phyloP scores from a whole-genome alignment of 768 basidiomycete species.

The Boletus subcaerulescens region DNA sequence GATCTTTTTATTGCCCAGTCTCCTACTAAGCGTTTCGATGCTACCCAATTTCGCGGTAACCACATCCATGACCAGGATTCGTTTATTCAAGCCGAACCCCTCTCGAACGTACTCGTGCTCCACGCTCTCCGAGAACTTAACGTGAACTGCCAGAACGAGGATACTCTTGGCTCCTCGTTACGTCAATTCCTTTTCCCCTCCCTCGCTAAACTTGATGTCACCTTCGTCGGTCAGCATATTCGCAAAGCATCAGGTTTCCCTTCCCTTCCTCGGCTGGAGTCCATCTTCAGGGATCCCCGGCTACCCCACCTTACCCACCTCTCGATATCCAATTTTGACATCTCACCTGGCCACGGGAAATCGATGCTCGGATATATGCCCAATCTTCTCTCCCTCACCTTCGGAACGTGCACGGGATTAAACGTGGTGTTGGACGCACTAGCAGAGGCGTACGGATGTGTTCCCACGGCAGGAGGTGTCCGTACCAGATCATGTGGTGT shows the following conservation, averaged over 20 bases:
- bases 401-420: slow-evolving; percentile 46
- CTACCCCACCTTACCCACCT: slow-evolving; percentile 49
- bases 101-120: slow-evolving; percentile 28
- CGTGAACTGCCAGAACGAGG: slow-evolving; percentile 41
- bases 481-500: slow-evolving; percentile 32
- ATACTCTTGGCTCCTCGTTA: slow-evolving; percentile 36
- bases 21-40: slow-evolving; percentile 27
- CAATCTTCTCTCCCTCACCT: slow-evolving; percentile 43
- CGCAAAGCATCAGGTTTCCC: slow-evolving; percentile 27
- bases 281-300: slow-evolving; percentile 55
- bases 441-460: slow-evolving; percentile 35
- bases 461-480: slow-evolving; percentile 10
- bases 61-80: slow-evolving; percentile 29
- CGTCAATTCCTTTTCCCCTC: slow-evolving; percentile 44
- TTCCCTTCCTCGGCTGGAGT: slow-evolving; percentile 46
- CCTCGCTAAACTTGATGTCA: slow-evolving; percentile 44
- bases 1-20: slow-evolving; percentile 43
- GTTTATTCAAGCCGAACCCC: slow-evolving; percentile 28
- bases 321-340: slow-evolving; percentile 45
- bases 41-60: slow-evolving; percentile 29
- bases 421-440: slow-evolving; percentile 40
- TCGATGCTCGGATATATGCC: slow-evolving; percentile 53
- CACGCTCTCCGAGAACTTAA: slow-evolving; percentile 40
- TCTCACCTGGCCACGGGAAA: slow-evolving; percentile 37
- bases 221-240: slow-evolving; percentile 33